Conservation (phyloP, 352 stramenopile species). For the Phytophthora europaea region DNA sequence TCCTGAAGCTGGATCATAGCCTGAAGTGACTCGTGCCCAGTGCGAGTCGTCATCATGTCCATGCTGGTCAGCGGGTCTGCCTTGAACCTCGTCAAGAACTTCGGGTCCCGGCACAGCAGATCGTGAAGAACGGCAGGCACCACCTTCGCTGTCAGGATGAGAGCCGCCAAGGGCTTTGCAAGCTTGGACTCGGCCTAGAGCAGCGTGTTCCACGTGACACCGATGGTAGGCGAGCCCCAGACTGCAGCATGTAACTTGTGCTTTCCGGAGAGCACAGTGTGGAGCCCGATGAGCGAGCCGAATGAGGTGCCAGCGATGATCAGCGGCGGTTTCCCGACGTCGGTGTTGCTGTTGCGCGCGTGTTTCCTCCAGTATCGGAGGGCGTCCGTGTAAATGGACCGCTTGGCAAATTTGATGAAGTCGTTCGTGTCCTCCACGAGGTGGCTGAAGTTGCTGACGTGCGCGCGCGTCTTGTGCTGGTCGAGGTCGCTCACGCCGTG, state of each 20-base stretch:
- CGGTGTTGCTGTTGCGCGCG: conserved; percentile 16
- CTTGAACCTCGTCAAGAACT: conserved; percentile 55
- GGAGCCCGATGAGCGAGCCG: conserved; percentile 62
- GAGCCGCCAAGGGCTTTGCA: conserved; percentile 41
- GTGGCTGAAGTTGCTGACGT: conserved; percentile 49
- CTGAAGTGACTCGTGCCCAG: conserved; percentile 37
- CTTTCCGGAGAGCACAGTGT: conserved; percentile 54
- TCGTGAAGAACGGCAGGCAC: conserved; percentile 63
- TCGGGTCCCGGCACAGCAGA: conserved; percentile 42
- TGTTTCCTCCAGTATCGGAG: conserved; percentile 41
- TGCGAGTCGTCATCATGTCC: conserved; percentile 54
- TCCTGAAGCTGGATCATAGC: conserved; percentile 45
- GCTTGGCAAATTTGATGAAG: conserved; percentile 53
- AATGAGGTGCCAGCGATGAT: conserved; percentile 71
- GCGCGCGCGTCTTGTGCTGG: conserved; percentile 43
- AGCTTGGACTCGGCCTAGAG: conserved; percentile 54
- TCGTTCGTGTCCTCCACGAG: conserved; percentile 66
- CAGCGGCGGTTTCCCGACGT: conserved; percentile 41
- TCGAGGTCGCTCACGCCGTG: conserved; percentile 58
- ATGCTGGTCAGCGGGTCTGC: conserved; percentile 57
- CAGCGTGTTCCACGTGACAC: conserved; percentile 55
- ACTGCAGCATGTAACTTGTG: conserved; percentile 64
- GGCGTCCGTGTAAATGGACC: conserved; percentile 36
- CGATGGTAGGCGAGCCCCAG: conserved; percentile 61
- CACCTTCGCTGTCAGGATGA: conserved; percentile 48